Conservation (phyloP, 2,329 filamentous ascomycete species). For the Microdochium nivale region DNA sequence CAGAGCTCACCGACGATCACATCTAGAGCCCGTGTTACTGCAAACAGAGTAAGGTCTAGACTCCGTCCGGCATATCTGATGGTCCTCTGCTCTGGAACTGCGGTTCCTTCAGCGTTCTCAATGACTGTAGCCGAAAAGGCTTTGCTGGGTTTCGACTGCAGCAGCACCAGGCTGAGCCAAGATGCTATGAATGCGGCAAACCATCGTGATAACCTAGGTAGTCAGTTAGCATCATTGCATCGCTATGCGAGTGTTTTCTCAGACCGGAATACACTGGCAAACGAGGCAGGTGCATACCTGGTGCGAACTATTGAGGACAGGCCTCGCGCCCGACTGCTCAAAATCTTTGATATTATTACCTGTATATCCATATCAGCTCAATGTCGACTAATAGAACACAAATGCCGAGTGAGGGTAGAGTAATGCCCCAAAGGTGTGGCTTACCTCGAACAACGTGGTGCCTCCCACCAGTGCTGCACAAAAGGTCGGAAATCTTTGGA, state of each 20-base stretch:
- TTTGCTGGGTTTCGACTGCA: constrained; percentile 45
- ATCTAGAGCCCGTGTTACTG: constrained; percentile 63
- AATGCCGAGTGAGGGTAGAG: too few species aligned
- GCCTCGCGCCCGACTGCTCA: neutral
- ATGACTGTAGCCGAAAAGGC: constrained; percentile 28
- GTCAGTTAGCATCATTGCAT: neutral
- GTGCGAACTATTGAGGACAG: neutral
- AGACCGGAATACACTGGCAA: neutral
- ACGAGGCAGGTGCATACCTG: neutral
- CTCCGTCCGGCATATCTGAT: constrained; percentile 55
- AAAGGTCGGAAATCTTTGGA: constrained; percentile 52
- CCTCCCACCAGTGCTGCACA: constrained; percentile 53
- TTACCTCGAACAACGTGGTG: constrained; percentile 51
- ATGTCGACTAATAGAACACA: too few species aligned
- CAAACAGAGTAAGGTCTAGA: constrained; percentile 76
- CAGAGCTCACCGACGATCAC: constrained; percentile 60
- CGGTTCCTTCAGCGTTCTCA: constrained; percentile 1
- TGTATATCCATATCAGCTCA: neutral
- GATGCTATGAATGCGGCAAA: constrained; percentile 48
- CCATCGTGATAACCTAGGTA: constrained; percentile 43
- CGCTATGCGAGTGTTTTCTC: neutral
- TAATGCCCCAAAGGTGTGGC: constrained; percentile 8
- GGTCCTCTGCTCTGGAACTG: constrained; percentile 8
- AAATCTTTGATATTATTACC: neutral
- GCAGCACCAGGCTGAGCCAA: constrained; percentile 46